phyloP scores from a whole-genome alignment of 108 stramenopile species.

The Skeletonema menzelii region DNA sequence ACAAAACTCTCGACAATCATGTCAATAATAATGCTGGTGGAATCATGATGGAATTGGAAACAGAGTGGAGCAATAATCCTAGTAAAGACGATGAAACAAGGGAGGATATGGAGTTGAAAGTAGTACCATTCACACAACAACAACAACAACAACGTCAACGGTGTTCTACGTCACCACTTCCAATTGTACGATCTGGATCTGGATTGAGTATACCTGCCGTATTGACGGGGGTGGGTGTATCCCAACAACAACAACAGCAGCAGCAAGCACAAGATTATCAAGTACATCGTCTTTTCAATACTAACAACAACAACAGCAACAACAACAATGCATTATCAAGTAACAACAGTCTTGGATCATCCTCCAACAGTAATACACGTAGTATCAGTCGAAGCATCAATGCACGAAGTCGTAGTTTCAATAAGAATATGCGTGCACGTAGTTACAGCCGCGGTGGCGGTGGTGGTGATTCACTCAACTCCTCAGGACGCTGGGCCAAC shows the following conservation, averaged over 20 bases:
- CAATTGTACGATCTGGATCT: conserved; percentile 2
- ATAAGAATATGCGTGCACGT: conserved; percentile 1
- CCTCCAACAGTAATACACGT: not conserved
- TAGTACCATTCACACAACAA: not conserved
- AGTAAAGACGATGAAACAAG: not conserved
- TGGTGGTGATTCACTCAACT: not conserved
- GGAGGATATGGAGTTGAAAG: not conserved
- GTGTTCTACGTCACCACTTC: not conserved
- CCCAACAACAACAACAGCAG: not conserved
- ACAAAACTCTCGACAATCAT: not conserved
- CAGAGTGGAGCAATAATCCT: not conserved
- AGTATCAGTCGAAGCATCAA: not conserved
- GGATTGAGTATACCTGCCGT: not conserved
- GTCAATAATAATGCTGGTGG: not conserved
- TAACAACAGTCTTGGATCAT: not conserved
- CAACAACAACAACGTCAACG: not conserved
- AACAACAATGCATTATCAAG: not conserved
- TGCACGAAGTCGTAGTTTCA: not conserved
- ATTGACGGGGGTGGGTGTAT: not conserved
- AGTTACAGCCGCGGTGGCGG: not conserved
- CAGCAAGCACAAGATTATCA: not conserved
- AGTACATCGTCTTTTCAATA: not conserved
- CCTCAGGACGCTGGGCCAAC: too few species aligned
- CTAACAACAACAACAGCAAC: not conserved
- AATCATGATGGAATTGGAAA: not conserved